Evolutionary conservation across 2,329 filamentous ascomycete species (phyloP), one percentile per base, ranked within the genome.

Genomic region (Aspergillus novofumigatus): DNA sequence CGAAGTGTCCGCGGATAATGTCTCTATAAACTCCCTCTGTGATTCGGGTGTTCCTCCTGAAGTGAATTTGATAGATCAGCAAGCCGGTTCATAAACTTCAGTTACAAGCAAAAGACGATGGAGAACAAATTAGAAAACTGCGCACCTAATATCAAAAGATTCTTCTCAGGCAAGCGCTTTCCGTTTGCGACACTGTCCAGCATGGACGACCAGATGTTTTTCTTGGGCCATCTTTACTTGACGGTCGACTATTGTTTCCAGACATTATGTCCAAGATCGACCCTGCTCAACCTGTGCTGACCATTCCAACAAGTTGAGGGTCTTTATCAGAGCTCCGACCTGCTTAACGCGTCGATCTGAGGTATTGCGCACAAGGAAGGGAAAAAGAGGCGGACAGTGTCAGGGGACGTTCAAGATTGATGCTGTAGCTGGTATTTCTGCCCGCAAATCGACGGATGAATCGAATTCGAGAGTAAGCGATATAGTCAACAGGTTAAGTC

Each of bases 181-280:
- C 90, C 91, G 75, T 90, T 96, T 66, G 92, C 91, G 65, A 94
- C 92, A 53, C 86, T 88, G 75, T 95, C 91, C 65, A 97, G 82
- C 89, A 97, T 91, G 48, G 91, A 92, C 59, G 89, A 92, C 93
- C 93, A 97, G 75, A 97, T 87, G 72, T 96, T 91, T 76, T 90
- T 91, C 78, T 91, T 92, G 62, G 79, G 48, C 78, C 77, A 73
- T 88, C 87, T 66, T 89, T 87, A 75, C 80, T 82, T 38, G 74
- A 71, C 35, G 76, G 72, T 51, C 75, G 71, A 67, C 75, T 77
- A 61, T 72, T 70, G 54, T 64, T 65, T 55, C 67, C 66, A 55
- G 73, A 72, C 69, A 74, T 71, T 58, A 65, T 72, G 68, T 66
- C 71, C 68, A 65, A 70, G 64, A 67, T 65, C 69, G 59, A 74